Evolutionary conservation across 306 rosid species (phyloP).

Genomic region (cucumber (Cucumis sativus)): Cucumber_9930_V3 NC_026660.2:25636001-25636500

Average conservation of each 20-base stretch:
- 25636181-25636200: neutral
- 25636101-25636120: no score
- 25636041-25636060: no score
- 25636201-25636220: neutral
- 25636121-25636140: neutral
- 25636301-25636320: conserved; percentile 84
- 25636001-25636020: no score
- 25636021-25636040: no score
- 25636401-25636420: conserved; percentile 80
- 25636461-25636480: conserved; percentile 22
- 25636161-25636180: neutral
- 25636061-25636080: no score
- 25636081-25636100: no score
- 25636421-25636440: conserved; percentile 58
- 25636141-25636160: neutral
- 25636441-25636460: conserved; percentile 39
- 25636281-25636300: conserved; percentile 59
- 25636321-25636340: conserved; percentile 56
- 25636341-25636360: conserved; percentile 86
- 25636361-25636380: conserved; percentile 77
- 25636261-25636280: conserved; percentile 75
- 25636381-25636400: conserved; percentile 68
- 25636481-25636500: neutral
- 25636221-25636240: conserved; percentile 93
- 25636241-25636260: conserved; percentile 71